phyloP scores from a whole-genome alignment of 1,139 yeast species.

The Blastobotrys malaysiensis region DNA sequence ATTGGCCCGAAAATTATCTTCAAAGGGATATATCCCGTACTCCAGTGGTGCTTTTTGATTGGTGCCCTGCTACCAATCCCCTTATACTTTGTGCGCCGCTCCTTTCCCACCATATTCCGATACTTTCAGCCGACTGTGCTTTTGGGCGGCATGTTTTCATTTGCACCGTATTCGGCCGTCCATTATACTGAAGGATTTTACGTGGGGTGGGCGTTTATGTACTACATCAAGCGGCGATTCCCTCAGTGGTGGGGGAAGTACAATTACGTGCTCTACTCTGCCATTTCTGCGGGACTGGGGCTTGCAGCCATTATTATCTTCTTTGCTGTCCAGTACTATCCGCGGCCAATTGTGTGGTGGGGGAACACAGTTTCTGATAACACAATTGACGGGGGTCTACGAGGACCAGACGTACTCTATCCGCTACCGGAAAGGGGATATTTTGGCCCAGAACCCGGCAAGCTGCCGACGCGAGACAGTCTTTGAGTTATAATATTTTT shows the following conservation, averaged over 20 bases:
- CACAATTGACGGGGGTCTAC: conserved; percentile 41
- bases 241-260: conserved; percentile 59
- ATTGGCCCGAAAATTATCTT: conserved; percentile 63
- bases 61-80: conserved; percentile 25
- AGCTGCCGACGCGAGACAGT: conserved; percentile 13
- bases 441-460: conserved; percentile 39
- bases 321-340: conserved; percentile 46
- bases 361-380: conserved; percentile 43
- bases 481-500: not conserved
- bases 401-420: conserved; percentile 33
- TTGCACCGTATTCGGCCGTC: conserved; percentile 11
- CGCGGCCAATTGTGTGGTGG: conserved; percentile 45
- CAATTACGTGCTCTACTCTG: conserved; percentile 53
- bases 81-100: conserved; percentile 1
- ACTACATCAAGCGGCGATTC: conserved; percentile 11
- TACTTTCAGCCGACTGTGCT: conserved; percentile 11
- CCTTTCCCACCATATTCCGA: not conserved
- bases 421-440: conserved; percentile 39
- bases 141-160: conserved; percentile 7
- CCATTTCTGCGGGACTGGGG: conserved; percentile 54
- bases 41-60: conserved; percentile 42
- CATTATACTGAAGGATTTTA: conserved; percentile 13
- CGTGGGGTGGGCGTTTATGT: conserved; percentile 12
- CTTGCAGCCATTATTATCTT: conserved; percentile 49
- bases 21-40: conserved; percentile 41